Percentiles rank a stretch among this genome's conserved stretches.
Evolutionary conservation across 2,329 filamentous ascomycete genomes (phyloP).

Genomic region (Cytospora leucostoma): DNA sequence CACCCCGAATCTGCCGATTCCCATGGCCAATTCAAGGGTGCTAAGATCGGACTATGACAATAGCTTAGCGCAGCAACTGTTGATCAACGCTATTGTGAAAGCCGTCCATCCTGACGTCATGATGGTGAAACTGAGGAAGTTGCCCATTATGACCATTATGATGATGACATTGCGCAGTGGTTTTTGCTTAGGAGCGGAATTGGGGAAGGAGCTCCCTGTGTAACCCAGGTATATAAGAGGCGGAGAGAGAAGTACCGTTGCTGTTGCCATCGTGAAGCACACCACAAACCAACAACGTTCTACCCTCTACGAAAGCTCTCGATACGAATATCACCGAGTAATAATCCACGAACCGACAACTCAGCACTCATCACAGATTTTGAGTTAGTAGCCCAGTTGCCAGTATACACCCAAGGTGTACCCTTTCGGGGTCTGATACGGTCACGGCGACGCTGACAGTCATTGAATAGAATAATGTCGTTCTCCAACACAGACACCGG

Average conservation of each 20-base stretch:
- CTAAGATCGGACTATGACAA: neutral
- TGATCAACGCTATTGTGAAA: neutral
- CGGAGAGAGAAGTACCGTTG: neutral
- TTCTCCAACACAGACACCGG: conserved; percentile 64
- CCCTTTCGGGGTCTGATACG: neutral
- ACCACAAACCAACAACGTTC: neutral
- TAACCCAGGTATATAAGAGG: neutral
- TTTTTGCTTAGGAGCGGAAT: neutral
- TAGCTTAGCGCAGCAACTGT: neutral
- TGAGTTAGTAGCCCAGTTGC: neutral
- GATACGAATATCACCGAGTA: neutral
- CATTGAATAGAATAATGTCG: conserved; percentile 24
- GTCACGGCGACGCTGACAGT: conserved; percentile 8
- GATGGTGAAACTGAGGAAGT: conserved; percentile 2
- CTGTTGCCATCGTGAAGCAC: neutral
- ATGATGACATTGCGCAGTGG: conserved; percentile 17
- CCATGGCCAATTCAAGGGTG: neutral
- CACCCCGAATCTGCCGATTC: neutral
- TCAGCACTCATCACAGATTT: too few relatives aligned
- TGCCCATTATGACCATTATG: conserved; percentile 7
- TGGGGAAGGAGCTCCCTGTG: conserved; percentile 9
- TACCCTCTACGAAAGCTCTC: neutral
- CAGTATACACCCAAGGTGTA: neutral
- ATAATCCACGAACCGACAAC: neutral
- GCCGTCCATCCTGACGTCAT: conserved; percentile 13